Evolutionary conservation across 1,139 yeast genomes (phyloP).

Genomic region (Hyphopichia fennica): DNA sequence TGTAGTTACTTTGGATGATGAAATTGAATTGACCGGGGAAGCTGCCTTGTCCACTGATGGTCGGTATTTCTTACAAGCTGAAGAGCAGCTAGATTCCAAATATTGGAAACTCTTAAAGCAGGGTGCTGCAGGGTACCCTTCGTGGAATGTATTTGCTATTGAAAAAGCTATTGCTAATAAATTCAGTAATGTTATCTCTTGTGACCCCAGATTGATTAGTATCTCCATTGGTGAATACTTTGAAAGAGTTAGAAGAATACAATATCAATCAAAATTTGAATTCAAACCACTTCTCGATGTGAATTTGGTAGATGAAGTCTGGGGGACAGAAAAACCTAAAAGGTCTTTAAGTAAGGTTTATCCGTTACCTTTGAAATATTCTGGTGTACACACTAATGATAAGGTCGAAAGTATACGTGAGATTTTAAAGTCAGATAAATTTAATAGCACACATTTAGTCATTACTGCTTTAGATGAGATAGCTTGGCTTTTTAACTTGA

Average conservation of each 20-base stretch:
- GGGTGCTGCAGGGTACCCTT: conserved; percentile 34
- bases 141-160: conserved; percentile 40
- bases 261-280: conserved; percentile 19
- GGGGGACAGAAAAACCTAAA: conserved; percentile 41
- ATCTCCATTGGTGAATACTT: conserved; percentile 37
- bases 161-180: conserved; percentile 31
- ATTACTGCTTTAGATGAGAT: conserved; percentile 51
- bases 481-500: conserved; percentile 55
- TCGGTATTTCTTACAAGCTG: conserved; percentile 52
- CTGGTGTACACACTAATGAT: conserved; percentile 43
- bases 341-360: conserved; percentile 41
- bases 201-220: conserved; percentile 40
- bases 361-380: conserved; percentile 35
- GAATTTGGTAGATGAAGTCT: conserved; percentile 41
- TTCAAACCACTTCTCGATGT: conserved; percentile 31
- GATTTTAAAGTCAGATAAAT: conserved; percentile 16
- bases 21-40: conserved; percentile 28
- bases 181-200: conserved; percentile 39
- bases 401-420: conserved; percentile 31
- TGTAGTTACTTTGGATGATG: conserved; percentile 44
- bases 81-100: conserved; percentile 34
- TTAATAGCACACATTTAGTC: conserved; percentile 28
- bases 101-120: conserved; percentile 42
- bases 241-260: conserved; percentile 19
- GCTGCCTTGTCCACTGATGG: conserved; percentile 60